Evolutionary conservation across 208 protist genomes (phyloP), one percentile per base, ranked within the genome.

Genomic region (Leishmania tarentolae): DNA sequence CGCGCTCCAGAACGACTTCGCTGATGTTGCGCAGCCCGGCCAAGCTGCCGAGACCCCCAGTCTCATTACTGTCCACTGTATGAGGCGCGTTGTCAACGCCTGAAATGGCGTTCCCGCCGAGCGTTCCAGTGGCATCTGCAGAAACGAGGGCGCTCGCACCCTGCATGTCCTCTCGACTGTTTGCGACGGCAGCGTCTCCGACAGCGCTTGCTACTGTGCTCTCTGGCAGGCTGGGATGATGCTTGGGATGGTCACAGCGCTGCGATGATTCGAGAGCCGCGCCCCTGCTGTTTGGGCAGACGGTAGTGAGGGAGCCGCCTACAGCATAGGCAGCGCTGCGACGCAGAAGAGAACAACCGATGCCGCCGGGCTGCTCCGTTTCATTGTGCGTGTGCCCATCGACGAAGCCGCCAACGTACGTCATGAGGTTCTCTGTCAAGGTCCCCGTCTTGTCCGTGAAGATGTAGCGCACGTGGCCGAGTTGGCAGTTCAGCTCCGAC

Each of bases 381-480:
- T 95, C 91, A 80, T 86, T 88, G 83, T 95, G 92, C 46, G 63
- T 78, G 59, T 79, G 65, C 4, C 82, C 84, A n/a, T 81, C 78
- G 24, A 91, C 88, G 82, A 83, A 86, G 40, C 91, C 91, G 59
- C 85, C 89, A 15, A 95, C 89, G 84, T 95, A 97, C 8, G 90
- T 92, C 95, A 98, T 98, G 11, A 91, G 61, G 70, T 98, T 98
- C 75, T 98, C 90, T 37, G 95, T 98, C 71, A 98, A 79, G 21
- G 95, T 98, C 46, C 95, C 95, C 19, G 95, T 98, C 78, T 98
- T 98, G 83, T 98, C 95, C 7, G 93, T 95, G 86, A 98, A 98
- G 68, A 98, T 92, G 85, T 96, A 96, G 69, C 86, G 86, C 76
- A 98, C 89, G 65, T 91, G 86, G 7, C 88, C 91, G 42, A 98